Base-by-base conservation (phyloP, 768 basidiomycete species). In the Mrakia gelida region DNA sequence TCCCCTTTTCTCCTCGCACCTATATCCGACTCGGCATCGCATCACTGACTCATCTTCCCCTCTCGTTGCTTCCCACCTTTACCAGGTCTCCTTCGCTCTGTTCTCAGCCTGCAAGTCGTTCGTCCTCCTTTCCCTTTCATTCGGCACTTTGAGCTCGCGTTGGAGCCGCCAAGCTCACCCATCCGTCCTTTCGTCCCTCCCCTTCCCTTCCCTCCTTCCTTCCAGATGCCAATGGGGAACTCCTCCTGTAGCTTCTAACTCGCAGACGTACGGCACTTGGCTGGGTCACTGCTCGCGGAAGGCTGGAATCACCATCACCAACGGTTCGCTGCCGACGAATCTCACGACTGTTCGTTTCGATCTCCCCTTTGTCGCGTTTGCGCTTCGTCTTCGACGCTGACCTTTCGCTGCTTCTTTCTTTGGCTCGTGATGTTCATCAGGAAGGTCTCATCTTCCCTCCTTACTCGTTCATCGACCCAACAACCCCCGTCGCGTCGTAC, bases 21-120 rank as follows among this genome's bases (percentile, higher is more conserved):
- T 56, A 23, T 56, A 21, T n/a, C 54, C 8, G 18, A n/a, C 54
- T 56, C 26, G 52, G 16, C 23, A 45, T 45, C 15, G 45, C 45
- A 45, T 15, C 45, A 15, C 59, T 59, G n/a, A 59, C n/a, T 23
- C 21, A 1, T 16, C 18, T 16, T 10, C 11, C 15, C 11, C 45
- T 52, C 49, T 52, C 49, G 4, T 59, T 15, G 59, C 59, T 28
- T n/a, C 56, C 23, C 16, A 7, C 52, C 3, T 56, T 23, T 59
- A 8, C 9, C 67, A 70, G 67, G 67, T 70, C 8, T 73, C 72
- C 7, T 73, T 59, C 32, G 72, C 72, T 2, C 56, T 73, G 1
- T 73, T 73, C 32, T 73, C 72, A 13, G 72, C 72, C 3, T 73
- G 72, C 56, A 73, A 73, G n/a, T 54, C 49, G 72, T 73, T 32